phyloP scores from a whole-genome alignment of 2,329 filamentous ascomycete genomes.

The Verticillium isaacii region DNA sequence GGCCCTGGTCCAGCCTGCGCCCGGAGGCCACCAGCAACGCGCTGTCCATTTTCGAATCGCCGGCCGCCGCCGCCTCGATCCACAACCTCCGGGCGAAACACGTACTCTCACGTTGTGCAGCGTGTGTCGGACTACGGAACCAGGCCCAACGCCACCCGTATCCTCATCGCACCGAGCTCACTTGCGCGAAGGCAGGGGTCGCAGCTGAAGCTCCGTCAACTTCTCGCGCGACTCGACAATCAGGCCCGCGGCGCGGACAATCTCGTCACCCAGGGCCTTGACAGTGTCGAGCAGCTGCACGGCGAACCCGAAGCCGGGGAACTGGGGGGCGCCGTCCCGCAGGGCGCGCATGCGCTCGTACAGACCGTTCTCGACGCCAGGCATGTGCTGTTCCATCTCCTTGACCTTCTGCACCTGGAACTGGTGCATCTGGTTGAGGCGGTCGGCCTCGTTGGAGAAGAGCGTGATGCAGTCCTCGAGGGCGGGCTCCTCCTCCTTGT shows the following conservation, averaged over 20 bases:
- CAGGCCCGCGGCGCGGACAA: conserved; percentile 10
- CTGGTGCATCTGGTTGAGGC: conserved; percentile 31
- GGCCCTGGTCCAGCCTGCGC: neutral
- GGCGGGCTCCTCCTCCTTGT: conserved; percentile 38
- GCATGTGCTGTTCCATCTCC: conserved; percentile 43
- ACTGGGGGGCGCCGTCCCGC: conserved; percentile 11
- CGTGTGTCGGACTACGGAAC: neutral
- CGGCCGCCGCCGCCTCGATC: too few relatives aligned
- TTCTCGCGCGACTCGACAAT: conserved; percentile 16
- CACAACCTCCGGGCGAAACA: neutral
- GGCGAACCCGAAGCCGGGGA: conserved; percentile 12
- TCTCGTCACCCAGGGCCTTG: conserved; percentile 15
- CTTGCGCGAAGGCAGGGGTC: neutral
- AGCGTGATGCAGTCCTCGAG: conserved; percentile 11
- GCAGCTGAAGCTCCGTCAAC: conserved; percentile 17
- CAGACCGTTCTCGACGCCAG: conserved; percentile 39
- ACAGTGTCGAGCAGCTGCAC: conserved; percentile 13
- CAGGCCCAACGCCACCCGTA: neutral
- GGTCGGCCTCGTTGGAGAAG: conserved; percentile 14
- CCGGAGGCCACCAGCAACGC: neutral
- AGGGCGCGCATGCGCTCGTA: conserved; percentile 24
- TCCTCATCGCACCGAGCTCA: neutral
- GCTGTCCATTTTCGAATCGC: neutral
- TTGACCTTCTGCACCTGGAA: conserved; percentile 28
- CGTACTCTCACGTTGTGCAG: neutral